Percentiles rank a stretch among this genome's conserved stretches.
Conservation (phyloP, 163 green algal species). For the Dunaliella salina region DNA sequence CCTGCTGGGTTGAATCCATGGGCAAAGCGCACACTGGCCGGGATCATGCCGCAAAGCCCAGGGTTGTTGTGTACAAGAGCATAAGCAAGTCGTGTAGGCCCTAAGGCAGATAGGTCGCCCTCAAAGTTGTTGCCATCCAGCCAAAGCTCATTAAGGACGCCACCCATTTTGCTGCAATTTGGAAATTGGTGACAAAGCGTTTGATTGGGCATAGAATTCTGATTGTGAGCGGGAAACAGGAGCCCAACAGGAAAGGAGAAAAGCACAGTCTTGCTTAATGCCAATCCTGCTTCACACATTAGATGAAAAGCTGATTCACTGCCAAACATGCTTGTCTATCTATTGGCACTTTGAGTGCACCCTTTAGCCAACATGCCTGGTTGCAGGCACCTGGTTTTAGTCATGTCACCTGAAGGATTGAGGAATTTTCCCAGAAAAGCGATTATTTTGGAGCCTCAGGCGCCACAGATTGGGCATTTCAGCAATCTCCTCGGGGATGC, state of each 20-base stretch:
- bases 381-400: too few species aligned
- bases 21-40: conserved; percentile 45
- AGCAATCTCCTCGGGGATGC: background rate
- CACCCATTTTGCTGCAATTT: conserved; percentile 26
- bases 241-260: too few species aligned
- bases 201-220: too few species aligned
- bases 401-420: conserved; percentile 10
- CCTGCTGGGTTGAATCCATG: conserved; percentile 47
- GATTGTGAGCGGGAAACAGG: too few species aligned
- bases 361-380: too few species aligned
- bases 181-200: too few species aligned
- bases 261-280: too few species aligned
- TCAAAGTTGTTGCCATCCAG: conserved; percentile 44
- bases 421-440: conserved; percentile 28
- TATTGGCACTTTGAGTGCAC: too few species aligned
- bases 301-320: too few species aligned
- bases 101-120: conserved; percentile 35
- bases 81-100: conserved; percentile 10
- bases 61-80: conserved; percentile 46
- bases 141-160: conserved; percentile 35
- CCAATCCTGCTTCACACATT: too few species aligned
- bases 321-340: too few species aligned
- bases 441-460: conserved; percentile 29
- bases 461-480: conserved; percentile 24
- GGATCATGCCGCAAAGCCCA: conserved; percentile 59